Percentiles rank a stretch among this genome's conserved stretches.
Evolutionary conservation across 2,329 filamentous ascomycete genomes (phyloP).

Genomic region (Ascomycota sp.): DNA sequence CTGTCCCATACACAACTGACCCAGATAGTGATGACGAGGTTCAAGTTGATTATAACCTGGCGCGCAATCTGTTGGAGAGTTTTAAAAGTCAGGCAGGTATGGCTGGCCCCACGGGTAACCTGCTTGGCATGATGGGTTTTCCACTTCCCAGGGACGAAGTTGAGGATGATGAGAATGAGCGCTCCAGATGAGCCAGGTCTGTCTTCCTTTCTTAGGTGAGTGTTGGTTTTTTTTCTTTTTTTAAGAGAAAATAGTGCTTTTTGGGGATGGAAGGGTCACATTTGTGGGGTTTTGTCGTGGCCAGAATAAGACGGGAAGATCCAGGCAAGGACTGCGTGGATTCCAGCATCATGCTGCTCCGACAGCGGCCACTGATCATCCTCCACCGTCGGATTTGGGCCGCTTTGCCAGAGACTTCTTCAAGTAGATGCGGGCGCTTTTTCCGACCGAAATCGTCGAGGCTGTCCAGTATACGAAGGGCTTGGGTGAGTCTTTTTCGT

Average conservation of each 20-base stretch:
- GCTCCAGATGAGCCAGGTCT: neutral
- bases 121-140: constrained; percentile 73
- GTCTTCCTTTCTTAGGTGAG: too few relatives aligned
- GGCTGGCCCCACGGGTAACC: constrained; percentile 69
- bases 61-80: constrained; percentile 76
- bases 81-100: constrained; percentile 79
- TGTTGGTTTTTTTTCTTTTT: neutral
- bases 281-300: neutral
- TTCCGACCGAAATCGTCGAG: constrained; percentile 11
- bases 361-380: neutral
- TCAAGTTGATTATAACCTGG: constrained; percentile 68
- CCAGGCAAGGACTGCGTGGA: too few relatives aligned
- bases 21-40: constrained; percentile 38
- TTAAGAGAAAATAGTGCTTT: too few relatives aligned
- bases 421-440: constrained; percentile 15
- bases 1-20: constrained; percentile 24
- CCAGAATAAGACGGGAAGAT: too few relatives aligned
- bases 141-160: constrained; percentile 62
- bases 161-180: constrained; percentile 10
- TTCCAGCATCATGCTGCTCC: neutral
- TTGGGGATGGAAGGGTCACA: neutral
- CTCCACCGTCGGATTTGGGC: constrained; percentile 11
- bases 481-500: constrained; percentile 26
- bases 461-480: constrained; percentile 23
- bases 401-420: constrained; percentile 25